Evolutionary conservation across 306 rosid genomes (phyloP).

Genomic region (Quercus ilex): DNA sequence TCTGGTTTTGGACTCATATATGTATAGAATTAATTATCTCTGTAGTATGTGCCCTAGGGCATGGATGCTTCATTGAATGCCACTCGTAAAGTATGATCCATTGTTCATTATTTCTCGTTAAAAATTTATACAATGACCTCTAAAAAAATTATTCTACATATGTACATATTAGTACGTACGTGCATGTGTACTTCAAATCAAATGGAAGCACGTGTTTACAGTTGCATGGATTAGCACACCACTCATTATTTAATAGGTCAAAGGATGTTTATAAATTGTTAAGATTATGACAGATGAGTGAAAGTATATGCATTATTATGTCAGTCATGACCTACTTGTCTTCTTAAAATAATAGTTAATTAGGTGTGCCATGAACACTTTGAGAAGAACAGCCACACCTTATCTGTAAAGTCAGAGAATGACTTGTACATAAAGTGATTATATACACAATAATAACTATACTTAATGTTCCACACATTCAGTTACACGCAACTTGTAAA

Average conservation of each 20-base stretch:
- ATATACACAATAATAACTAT: background rate
- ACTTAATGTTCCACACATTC: too few species aligned
- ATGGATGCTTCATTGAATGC: slow-evolving; percentile 18
- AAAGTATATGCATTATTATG: background rate
- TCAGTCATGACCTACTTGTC: background rate
- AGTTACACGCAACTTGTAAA: too few species aligned
- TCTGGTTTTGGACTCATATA: slow-evolving; percentile 12
- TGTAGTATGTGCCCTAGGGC: background rate
- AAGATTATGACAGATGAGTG: background rate
- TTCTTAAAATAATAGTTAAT: background rate
- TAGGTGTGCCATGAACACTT: background rate
- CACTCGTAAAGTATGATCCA: background rate
- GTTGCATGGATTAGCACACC: slow-evolving; percentile 12
- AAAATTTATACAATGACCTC: background rate
- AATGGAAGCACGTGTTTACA: slow-evolving; percentile 24
- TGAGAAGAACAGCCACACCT: background rate
- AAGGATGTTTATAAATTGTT: background rate
- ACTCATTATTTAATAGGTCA: background rate
- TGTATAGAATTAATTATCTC: background rate
- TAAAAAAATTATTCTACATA: background rate
- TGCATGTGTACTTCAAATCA: slow-evolving; percentile 34
- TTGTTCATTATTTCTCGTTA: background rate
- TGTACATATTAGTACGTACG: slow-evolving; percentile 35
- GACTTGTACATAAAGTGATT: background rate
- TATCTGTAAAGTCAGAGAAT: slow-evolving; percentile 12